Evolutionary conservation across 164 flowering plant species (phyloP).

Genomic region (Magnolia changhungtana): DNA sequence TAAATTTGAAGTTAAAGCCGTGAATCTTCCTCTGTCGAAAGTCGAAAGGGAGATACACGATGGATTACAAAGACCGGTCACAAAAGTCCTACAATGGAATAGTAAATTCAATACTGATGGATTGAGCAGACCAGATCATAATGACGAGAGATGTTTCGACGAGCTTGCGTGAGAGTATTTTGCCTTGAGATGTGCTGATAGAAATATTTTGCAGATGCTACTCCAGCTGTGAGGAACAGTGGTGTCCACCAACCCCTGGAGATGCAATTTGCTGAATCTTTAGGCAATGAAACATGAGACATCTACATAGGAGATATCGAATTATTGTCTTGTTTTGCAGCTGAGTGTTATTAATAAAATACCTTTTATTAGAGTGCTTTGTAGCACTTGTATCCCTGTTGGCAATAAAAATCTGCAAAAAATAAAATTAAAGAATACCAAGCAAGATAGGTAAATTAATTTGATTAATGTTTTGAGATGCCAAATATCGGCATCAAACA

Average conservation of each 20-base stretch:
- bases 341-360: neutral
- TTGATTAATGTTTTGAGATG: neutral
- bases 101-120: neutral
- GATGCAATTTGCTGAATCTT: neutral
- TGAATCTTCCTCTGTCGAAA: no score
- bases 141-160: conserved; percentile 86
- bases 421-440: conserved; percentile 8
- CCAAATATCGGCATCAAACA: neutral
- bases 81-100: neutral
- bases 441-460: neutral
- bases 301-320: neutral
- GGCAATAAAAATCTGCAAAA: conserved; percentile 67
- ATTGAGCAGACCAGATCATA: conserved; percentile 73
- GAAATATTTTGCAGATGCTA: conserved; percentile 81
- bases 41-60: neutral
- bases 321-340: neutral
- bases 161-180: conserved; percentile 88
- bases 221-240: conserved; percentile 62
- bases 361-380: conserved; percentile 50
- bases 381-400: conserved; percentile 57
- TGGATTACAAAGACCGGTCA: neutral
- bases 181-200: conserved; percentile 63
- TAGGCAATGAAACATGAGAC: neutral
- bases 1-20: no score
- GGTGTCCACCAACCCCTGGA: conserved; percentile 99